These are phyloP conservation scores for Meripilus lineatus DNA, from an alignment of 1,284 basidiomycete genomes.

Conservation along the genomic window DNA sequence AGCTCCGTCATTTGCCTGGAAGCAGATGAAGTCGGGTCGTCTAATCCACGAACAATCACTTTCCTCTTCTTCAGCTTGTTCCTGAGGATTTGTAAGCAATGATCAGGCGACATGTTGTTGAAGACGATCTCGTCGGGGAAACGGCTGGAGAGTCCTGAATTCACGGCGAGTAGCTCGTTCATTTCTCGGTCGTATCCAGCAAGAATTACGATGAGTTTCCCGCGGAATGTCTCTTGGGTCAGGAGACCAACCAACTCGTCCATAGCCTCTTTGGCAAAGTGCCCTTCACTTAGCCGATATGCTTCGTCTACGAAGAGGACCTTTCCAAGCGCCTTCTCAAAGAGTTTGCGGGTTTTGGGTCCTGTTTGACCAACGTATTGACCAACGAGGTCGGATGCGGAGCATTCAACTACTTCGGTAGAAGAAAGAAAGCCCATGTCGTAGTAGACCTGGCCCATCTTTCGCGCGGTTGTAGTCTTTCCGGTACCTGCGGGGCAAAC, in stretches of 20 bases:
- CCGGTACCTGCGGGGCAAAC: slow-evolving; percentile 28
- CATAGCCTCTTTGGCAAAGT: slow-evolving; percentile 61
- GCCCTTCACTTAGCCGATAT: slow-evolving; percentile 52
- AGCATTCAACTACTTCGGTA: slow-evolving; percentile 53
- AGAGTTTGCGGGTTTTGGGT: slow-evolving; percentile 51
- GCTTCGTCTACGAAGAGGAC: slow-evolving; percentile 68
- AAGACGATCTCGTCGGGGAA: slow-evolving; percentile 59
- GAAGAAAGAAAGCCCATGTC: slow-evolving; percentile 61
- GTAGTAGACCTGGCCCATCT: slow-evolving; percentile 51
- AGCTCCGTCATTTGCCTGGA: slow-evolving; percentile 33
- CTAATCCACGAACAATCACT: slow-evolving; percentile 34
- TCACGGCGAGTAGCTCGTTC: slow-evolving; percentile 51
- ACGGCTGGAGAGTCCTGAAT: slow-evolving; percentile 60
- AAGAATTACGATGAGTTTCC: slow-evolving; percentile 59
- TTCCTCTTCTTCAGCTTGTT: slow-evolving; percentile 40
- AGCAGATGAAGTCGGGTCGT: slow-evolving; percentile 25
- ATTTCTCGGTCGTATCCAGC: slow-evolving; percentile 67
- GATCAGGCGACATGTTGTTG: slow-evolving; percentile 42
- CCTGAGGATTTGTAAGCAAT: slow-evolving; percentile 46
- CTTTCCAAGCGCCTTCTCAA: slow-evolving; percentile 57
- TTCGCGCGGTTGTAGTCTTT: slow-evolving; percentile 40
- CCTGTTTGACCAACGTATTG: slow-evolving; percentile 66
- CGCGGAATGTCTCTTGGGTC: slow-evolving; percentile 49
- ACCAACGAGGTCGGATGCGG: slow-evolving; percentile 61
- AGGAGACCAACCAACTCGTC: slow-evolving; percentile 61